Evolutionary conservation across 768 basidiomycete genomes (phyloP).

Genomic region (Mycena vulgaris): DNA sequence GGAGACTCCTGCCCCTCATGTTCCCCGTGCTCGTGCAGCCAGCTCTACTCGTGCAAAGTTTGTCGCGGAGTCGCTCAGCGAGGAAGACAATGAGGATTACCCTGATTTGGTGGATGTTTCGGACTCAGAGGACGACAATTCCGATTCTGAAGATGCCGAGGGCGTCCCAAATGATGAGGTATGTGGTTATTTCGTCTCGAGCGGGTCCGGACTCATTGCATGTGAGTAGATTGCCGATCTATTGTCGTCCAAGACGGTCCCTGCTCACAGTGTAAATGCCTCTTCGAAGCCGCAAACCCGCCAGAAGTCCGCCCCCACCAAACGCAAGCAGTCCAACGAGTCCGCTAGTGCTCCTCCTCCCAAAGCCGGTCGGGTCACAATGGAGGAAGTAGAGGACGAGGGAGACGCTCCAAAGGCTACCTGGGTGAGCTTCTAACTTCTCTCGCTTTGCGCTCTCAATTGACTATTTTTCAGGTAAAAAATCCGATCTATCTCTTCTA

Average conservation of each 20-base stretch:
- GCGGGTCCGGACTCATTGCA: no score
- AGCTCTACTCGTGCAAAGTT: not conserved
- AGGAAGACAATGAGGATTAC: not conserved
- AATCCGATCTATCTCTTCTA: no score
- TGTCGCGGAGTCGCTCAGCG: not conserved
- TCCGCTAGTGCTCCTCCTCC: not conserved
- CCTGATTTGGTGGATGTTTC: not conserved
- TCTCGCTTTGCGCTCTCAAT: no score
- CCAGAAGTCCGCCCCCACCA: not conserved
- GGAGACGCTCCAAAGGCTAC: no score
- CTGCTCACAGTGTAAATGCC: not conserved
- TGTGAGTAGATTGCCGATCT: not conserved
- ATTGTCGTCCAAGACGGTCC: not conserved
- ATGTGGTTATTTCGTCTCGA: not conserved
- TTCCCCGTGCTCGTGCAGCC: not conserved
- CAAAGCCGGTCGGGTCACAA: no score
- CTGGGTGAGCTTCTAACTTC: no score
- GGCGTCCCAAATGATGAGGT: not conserved
- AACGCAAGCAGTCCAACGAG: not conserved
- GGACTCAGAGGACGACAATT: not conserved
- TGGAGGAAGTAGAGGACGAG: no score
- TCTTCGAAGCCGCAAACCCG: constrained; percentile 9
- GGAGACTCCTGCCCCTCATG: no score
- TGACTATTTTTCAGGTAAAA: no score
- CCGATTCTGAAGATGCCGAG: not conserved